phyloP scores from a whole-genome alignment of 2,329 filamentous ascomycete genomes.

The Chaetomiaceae sp. region DNA sequence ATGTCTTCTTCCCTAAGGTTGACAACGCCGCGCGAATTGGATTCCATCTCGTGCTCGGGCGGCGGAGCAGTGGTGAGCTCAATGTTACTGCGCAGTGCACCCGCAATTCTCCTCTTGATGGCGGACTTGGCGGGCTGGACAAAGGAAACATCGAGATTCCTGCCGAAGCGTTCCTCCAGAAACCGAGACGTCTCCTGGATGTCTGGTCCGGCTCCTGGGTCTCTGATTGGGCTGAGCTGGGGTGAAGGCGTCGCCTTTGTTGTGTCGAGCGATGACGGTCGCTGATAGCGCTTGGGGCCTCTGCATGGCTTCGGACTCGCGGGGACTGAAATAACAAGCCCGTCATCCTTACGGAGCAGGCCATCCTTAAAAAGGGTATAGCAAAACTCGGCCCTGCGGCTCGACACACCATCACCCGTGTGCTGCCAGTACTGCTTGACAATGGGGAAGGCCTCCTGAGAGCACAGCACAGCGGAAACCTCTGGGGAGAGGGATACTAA shows the following conservation, averaged over 20 bases:
- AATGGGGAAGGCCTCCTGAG: slow-evolving; percentile 59
- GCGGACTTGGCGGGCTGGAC: slow-evolving; percentile 80
- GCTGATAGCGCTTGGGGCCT: slow-evolving; percentile 78
- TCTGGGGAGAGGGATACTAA: slow-evolving; percentile 54
- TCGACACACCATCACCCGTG: slow-evolving; percentile 86
- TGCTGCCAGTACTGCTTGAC: slow-evolving; percentile 99
- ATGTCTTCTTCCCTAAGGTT: slow-evolving; percentile 81
- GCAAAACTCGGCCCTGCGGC: slow-evolving; percentile 86
- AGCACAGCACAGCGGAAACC: slow-evolving; percentile 68
- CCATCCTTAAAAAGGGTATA: slow-evolving; percentile 68
- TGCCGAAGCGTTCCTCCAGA: slow-evolving; percentile 88
- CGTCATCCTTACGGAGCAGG: slow-evolving; percentile 41
- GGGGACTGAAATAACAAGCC: slow-evolving; percentile 27
- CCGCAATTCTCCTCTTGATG: slow-evolving; percentile 82
- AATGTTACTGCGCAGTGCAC: slow-evolving; percentile 69
- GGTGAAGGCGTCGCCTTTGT: slow-evolving; percentile 22
- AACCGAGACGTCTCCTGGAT: slow-evolving; percentile 70
- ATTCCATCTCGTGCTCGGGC: slow-evolving; percentile 42
- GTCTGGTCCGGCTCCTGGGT: slow-evolving; percentile 32
- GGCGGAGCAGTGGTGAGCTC: slow-evolving; percentile 56
- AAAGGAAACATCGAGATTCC: slow-evolving; percentile 78
- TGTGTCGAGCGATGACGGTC: slow-evolving; percentile 42
- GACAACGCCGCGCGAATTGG: slow-evolving; percentile 52
- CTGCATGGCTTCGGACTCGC: slow-evolving; percentile 47
- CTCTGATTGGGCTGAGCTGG: slow-evolving; percentile 16